These are phyloP conservation scores for Lophium mytilinum DNA, from an alignment of 495 filamentous ascomycete species.

Conservation along the genomic window DNA sequence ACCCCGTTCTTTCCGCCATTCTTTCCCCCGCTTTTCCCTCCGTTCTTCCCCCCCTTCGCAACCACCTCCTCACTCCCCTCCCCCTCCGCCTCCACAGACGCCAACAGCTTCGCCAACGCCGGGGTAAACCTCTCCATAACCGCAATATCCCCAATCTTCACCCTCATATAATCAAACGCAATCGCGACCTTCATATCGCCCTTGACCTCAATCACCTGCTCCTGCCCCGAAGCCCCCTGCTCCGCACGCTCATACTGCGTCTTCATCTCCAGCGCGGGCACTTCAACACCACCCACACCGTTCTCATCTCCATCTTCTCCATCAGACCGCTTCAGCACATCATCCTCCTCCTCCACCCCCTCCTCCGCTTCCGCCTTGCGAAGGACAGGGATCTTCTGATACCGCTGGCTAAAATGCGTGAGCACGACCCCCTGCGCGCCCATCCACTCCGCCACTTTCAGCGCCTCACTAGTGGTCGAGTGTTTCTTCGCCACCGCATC, in stretches of 20 bases:
- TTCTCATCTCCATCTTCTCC: conserved; percentile 17
- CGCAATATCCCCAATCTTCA: conserved; percentile 72
- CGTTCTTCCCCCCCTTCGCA: conserved; percentile 2
- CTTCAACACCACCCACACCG: conserved; percentile 33
- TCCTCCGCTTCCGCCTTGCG: conserved; percentile 32
- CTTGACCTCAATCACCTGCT: conserved; percentile 11
- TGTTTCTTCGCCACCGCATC: conserved; percentile 88
- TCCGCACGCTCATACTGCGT: not conserved
- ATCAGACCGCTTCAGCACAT: not conserved
- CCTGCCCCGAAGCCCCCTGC: not conserved
- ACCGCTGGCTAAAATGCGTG: conserved; percentile 95
- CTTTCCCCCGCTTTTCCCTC: conserved; percentile 7
- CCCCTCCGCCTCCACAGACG: conserved; percentile 18
- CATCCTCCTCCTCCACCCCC: conserved; percentile 16
- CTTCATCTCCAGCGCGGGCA: not conserved
- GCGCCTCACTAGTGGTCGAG: conserved; percentile 73
- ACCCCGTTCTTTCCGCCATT: conserved; percentile 16
- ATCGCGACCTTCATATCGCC: conserved; percentile 54
- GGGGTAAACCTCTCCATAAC: conserved; percentile 66
- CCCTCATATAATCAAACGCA: conserved; percentile 86
- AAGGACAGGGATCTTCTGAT: conserved; percentile 69
- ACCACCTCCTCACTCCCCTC: conserved; percentile 1
- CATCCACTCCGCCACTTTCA: conserved; percentile 72
- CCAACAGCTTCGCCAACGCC: conserved; percentile 60
- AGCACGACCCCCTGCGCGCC: conserved; percentile 64